Evolutionary conservation across 208 protist genomes (phyloP).

Genomic region (Trypanosoma caninum): DNA sequence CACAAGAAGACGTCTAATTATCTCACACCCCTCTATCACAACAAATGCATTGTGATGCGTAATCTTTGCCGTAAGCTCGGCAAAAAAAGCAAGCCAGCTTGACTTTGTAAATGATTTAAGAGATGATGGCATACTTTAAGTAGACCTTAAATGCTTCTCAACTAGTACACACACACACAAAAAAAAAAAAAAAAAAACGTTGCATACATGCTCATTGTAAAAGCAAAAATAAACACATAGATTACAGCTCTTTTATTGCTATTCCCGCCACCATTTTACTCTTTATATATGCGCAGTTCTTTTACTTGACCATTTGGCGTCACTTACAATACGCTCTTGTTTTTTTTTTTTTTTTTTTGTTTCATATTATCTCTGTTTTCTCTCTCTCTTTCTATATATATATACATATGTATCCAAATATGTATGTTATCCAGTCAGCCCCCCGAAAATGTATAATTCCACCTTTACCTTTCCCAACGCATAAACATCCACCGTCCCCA

Average conservation of each 20-base stretch:
- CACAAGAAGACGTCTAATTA: conserved; percentile 65
- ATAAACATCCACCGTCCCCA: too few species aligned
- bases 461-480: too few species aligned
- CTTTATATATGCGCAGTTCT: too few species aligned
- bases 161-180: not conserved
- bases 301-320: too few species aligned
- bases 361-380: not conserved
- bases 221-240: not conserved
- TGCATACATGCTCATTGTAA: not conserved
- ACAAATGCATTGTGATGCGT: conserved; percentile 79
- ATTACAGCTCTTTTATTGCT: not conserved
- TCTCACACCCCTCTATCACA: conserved; percentile 73
- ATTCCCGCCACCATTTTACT: not conserved
- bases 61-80: conserved; percentile 79
- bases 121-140: conserved; percentile 49
- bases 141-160: not conserved
- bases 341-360: not conserved
- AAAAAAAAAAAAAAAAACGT: conserved; percentile 6
- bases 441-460: too few species aligned
- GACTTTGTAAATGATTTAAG: conserved; percentile 54
- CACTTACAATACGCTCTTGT: not conserved
- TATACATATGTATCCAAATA: not conserved
- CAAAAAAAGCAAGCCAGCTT: conserved; percentile 86
- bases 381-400: not conserved
- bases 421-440: too few species aligned